phyloP scores from a whole-genome alignment of 2,329 filamentous ascomycete species.

The Emydomyces testavorans region DNA sequence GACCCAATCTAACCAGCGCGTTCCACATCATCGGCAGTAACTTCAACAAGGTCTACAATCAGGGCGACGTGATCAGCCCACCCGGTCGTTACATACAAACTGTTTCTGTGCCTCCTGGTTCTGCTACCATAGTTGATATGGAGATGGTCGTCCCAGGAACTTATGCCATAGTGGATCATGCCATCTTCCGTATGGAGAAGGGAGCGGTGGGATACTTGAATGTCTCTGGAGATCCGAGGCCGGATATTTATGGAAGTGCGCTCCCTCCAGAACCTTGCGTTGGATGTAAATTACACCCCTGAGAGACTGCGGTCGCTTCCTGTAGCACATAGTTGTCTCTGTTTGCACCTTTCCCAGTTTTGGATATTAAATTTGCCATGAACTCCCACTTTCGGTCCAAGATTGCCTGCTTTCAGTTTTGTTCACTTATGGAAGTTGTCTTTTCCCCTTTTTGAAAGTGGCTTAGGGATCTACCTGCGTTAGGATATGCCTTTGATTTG shows the following conservation, averaged over 20 bases:
- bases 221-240: slow-evolving; percentile 23
- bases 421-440: background rate
- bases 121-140: slow-evolving; percentile 25
- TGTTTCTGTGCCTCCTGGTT: slow-evolving; percentile 22
- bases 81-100: slow-evolving; percentile 23
- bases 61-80: slow-evolving; percentile 25
- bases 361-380: too few species aligned
- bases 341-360: too few species aligned
- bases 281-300: slow-evolving; percentile 27
- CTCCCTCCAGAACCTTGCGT: slow-evolving; percentile 23
- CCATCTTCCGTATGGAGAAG: slow-evolving; percentile 28
- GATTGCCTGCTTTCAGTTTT: background rate
- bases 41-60: slow-evolving; percentile 24
- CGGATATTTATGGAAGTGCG: slow-evolving; percentile 22
- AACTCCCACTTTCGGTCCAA: too few species aligned
- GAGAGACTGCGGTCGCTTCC: slow-evolving; percentile 4
- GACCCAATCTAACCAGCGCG: slow-evolving; percentile 27
- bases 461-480: too few species aligned
- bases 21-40: slow-evolving; percentile 26
- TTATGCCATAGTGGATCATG: slow-evolving; percentile 28
- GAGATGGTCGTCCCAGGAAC: slow-evolving; percentile 26
- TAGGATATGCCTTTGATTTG: too few species aligned
- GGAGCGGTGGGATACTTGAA: slow-evolving; percentile 29
- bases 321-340: background rate
- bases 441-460: too few species aligned